Percentiles rank a stretch among this genome's conserved stretches.
Evolutionary conservation across 1,284 basidiomycete genomes (phyloP).

Genomic region (Schizophyllum commune): DNA sequence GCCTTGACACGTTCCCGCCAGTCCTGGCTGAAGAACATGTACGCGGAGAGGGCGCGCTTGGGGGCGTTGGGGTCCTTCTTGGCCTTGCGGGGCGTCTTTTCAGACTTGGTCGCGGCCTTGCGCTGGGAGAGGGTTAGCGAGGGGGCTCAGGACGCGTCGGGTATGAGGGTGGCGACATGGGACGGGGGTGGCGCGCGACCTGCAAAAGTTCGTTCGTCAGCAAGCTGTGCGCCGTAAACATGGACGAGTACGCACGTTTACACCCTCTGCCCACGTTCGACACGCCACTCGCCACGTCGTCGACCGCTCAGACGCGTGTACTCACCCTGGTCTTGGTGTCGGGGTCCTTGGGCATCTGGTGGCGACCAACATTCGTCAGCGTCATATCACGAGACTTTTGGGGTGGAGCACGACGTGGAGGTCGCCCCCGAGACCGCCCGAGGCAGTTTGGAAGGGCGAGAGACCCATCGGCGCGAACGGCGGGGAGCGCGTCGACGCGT

Average conservation of each 20-base stretch:
- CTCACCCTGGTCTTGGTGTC: neutral
- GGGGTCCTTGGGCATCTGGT: neutral
- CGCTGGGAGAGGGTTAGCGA: constrained; percentile 31
- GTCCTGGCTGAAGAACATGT: constrained; percentile 98
- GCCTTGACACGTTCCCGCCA: constrained; percentile 91
- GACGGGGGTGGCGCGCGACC: neutral
- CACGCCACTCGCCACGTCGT: neutral
- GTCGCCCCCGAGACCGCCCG: neutral
- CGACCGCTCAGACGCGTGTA: neutral
- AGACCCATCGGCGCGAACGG: neutral
- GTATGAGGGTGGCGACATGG: neutral
- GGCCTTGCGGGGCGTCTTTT: constrained; percentile 43
- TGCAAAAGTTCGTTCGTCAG: neutral
- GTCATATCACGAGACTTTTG: neutral
- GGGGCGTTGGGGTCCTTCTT: constrained; percentile 82
- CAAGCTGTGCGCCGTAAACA: neutral
- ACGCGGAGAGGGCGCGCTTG: constrained; percentile 89
- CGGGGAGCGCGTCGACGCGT: neutral
- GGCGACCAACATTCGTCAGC: neutral
- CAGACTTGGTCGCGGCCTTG: constrained; percentile 67
- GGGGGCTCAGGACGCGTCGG: too few relatives aligned
- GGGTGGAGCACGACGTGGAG: neutral
- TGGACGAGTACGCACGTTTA: neutral
- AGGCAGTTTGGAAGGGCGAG: neutral
- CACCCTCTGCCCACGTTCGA: neutral